Percentiles rank a stretch among this genome's conserved stretches.
phyloP scores from a whole-genome alignment of 2,329 filamentous ascomycete species.

The Delphinella strobiligena region DNA sequence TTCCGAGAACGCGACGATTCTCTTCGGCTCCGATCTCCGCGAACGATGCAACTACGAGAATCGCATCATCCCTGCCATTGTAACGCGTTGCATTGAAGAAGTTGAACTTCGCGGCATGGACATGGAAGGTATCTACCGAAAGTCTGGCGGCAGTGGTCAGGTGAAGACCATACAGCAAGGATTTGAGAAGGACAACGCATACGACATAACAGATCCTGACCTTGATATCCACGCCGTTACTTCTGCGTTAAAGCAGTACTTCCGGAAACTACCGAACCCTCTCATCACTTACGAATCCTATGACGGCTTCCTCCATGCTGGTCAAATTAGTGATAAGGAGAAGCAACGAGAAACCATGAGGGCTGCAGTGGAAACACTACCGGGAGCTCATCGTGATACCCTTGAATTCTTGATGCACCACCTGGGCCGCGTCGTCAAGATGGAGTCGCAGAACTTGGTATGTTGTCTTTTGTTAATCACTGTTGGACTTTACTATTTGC shows the following conservation, averaged over 20 bases:
- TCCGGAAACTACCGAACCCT: conserved; percentile 80
- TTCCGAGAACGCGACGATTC: conserved; percentile 31
- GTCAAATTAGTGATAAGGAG: conserved; percentile 44
- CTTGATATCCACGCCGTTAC: conserved; percentile 95
- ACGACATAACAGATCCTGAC: conserved; percentile 84
- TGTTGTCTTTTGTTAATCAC: conserved; percentile 18
- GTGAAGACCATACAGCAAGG: conserved; percentile 83
- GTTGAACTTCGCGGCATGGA: conserved; percentile 96
- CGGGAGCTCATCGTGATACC: conserved; percentile 73
- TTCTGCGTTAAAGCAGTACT: conserved; percentile 92
- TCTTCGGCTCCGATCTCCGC: conserved; percentile 83
- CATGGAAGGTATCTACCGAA: conserved; percentile 92
- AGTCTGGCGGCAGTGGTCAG: conserved; percentile 85
- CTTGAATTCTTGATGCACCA: conserved; percentile 93
- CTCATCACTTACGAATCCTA: conserved; percentile 89
- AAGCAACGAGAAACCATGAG: conserved; percentile 62
- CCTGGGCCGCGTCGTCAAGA: conserved; percentile 70
- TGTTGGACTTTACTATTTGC: conserved; percentile 5
- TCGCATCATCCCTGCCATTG: conserved; percentile 76
- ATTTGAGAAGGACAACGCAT: conserved; percentile 70
- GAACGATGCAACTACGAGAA: conserved; percentile 81
- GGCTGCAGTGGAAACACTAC: conserved; percentile 64
- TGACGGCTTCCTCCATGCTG: conserved; percentile 71
- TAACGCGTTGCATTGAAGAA: conserved; percentile 90
- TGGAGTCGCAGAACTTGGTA: conserved; percentile 75